Base-by-base conservation (phyloP, 2,329 filamentous ascomycete genomes). In the Huntiella bhutanensis region DNA sequence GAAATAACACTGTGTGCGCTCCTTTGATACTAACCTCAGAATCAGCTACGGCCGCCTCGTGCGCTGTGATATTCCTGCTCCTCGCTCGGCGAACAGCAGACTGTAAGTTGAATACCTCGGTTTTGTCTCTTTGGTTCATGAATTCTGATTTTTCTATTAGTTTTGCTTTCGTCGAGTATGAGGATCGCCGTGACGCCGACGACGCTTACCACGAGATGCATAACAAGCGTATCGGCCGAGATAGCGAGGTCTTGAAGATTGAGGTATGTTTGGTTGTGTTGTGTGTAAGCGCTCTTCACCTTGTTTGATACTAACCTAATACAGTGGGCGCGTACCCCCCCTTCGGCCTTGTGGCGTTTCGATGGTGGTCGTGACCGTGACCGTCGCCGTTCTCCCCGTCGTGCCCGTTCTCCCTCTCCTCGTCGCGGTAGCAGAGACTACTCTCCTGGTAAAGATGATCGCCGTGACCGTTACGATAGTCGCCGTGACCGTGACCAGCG, bases 171-270 rank as follows among this genome's bases (percentile, higher is more conserved):
- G 91, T 98, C 53, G 91, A 98, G 67, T 98, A 98, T 64, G 91
- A 98, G 69, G 92, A 87, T 63, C 84, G 88, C 57, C 87, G 91
- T 56, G 91, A 98, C 70, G 87, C 91, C 53, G 91, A 98, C 63
- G 91, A 98, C 67, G 91, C 91, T 41, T 98, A 98, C 62, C 85
- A 98, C 63, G 91, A 98, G 68, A 98, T 98, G 91, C 91, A 98
- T 62, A 96, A 96, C 71, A 95, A 95, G 76, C 85, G 88, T 54
- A 86, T 98, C 56, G 87, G 86, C 41, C 81, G 88, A 52, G 91
- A 98, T 60, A 19, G 13, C 15, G 91, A 98, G 58, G 68, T 94
- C 50, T 62, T 98, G 67, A 98, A 98, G 70, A 96, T 98, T 54
- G 91, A 98, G 75, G 91, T 94, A 66, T 55, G 73, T 33, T 41